Conservation (phyloP, 768 basidiomycete species). For the Chalciporus piperatus region DNA sequence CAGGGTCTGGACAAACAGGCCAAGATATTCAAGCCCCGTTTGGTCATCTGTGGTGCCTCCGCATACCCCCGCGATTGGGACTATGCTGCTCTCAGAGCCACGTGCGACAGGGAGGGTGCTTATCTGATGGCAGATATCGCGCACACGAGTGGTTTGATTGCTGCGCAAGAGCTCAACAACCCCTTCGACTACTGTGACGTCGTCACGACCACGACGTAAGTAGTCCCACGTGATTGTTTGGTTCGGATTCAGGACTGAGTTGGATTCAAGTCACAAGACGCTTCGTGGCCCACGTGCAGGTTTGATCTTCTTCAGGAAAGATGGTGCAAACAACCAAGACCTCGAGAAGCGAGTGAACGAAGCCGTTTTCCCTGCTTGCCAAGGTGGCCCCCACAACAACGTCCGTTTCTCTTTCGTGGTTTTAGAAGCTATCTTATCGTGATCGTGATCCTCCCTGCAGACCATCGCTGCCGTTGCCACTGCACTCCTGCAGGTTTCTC, state of each 20-base stretch:
- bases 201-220: conserved; percentile 94
- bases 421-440: not conserved
- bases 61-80: conserved; percentile 99
- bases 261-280: conserved; percentile 79
- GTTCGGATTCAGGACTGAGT: not conserved
- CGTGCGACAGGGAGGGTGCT: conserved; percentile 83
- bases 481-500: conserved; percentile 84
- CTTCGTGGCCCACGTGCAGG: conserved; percentile 98
- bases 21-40: conserved; percentile 90
- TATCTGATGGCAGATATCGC: conserved; percentile 97
- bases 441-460: conserved; percentile 34
- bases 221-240: conserved; percentile 1
- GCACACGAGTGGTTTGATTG: conserved; percentile 93
- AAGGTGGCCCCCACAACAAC: conserved; percentile 99
- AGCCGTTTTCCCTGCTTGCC: conserved; percentile 99
- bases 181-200: conserved; percentile 98
- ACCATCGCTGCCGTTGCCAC: conserved; percentile 96
- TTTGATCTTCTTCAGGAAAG: conserved; percentile 97
- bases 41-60: conserved; percentile 96
- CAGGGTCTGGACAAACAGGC: conserved; percentile 76
- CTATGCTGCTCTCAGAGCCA: conserved; percentile 77
- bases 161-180: conserved; percentile 83
- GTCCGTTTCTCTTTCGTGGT: conserved; percentile 38
- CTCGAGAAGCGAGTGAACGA: conserved; percentile 97
- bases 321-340: conserved; percentile 74